Evolutionary conservation across 2,329 filamentous ascomycete genomes (phyloP).

Genomic region (Coniochaeta ligniaria): DNA sequence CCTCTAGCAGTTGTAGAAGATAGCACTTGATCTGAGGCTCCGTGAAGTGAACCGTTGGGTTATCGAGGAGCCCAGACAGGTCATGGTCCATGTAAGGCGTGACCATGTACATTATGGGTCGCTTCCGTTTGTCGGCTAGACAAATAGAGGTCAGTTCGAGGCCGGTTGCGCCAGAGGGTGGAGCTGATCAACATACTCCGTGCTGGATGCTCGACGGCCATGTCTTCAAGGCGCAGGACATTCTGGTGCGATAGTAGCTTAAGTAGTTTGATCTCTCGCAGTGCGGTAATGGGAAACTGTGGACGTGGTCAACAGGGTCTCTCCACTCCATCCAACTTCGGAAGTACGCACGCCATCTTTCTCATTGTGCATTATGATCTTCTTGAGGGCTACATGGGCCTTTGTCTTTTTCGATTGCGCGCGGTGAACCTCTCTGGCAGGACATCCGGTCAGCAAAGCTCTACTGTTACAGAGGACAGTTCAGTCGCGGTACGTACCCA

Average conservation of each 20-base stretch:
- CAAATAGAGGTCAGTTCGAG: conserved; percentile 11
- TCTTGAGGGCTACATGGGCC: conserved; percentile 81
- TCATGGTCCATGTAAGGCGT: conserved; percentile 99
- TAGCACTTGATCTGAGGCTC: conserved; percentile 97
- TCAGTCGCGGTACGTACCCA: conserved; percentile 47
- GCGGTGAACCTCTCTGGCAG: conserved; percentile 75
- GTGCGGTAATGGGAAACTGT: conserved; percentile 91
- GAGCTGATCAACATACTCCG: conserved; percentile 37
- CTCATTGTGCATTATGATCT: conserved; percentile 99
- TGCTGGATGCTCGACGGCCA: conserved; percentile 79
- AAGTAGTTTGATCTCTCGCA: conserved; percentile 94
- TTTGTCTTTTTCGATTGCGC: conserved; percentile 71
- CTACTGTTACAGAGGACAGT: neutral
- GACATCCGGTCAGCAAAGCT: conserved; percentile 7
- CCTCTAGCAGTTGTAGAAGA: conserved; percentile 86
- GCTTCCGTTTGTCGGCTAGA: conserved; percentile 67
- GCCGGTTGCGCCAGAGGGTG: neutral
- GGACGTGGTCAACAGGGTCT: neutral
- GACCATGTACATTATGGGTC: conserved; percentile 95
- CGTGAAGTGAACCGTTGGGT: conserved; percentile 80
- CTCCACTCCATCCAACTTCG: neutral
- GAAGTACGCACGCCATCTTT: conserved; percentile 70
- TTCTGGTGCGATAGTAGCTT: conserved; percentile 93
- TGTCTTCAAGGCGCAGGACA: conserved; percentile 81
- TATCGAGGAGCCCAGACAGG: conserved; percentile 92